Evolutionary conservation across 2,329 filamentous ascomycete genomes (phyloP), one percentile per base, ranked within the genome.

Genomic region (Sporothrix mexicana): DNA sequence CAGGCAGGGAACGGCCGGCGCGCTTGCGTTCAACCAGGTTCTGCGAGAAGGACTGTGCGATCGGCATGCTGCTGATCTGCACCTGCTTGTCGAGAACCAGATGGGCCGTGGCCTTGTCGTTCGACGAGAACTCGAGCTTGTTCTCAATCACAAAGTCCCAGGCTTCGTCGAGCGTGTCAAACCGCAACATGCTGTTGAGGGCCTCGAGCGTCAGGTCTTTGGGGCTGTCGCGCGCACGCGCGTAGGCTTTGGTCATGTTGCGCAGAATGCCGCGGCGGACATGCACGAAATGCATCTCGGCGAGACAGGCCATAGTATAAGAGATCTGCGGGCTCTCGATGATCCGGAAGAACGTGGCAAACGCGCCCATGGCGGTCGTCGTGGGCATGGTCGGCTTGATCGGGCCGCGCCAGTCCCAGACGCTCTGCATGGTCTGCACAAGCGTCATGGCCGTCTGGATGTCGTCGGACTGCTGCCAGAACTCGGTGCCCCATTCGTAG

Each of bases 301-400:
- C 89, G 74, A 92, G 87, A 76, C 90, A 92, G 15, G 89, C 90
- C 88, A 92, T 91, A 0, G 88, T 91, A 77, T 92, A 92, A 0
- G 90, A 91, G 2, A 91, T 86, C 17, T 83, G 80, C 0, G 83
- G 81, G 55, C 86, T 84, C 75, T 88, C 84, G 41, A 92, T 82
- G 66, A 92, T 89, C 30, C 85, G 83, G 77, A 92, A 91, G 78
- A 87, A 91, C 20, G 86, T 84, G 30, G 83, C 81, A 61, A 85
- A 87, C 6, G 84, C 83, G 23, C 84, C 84, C 55, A 86, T 82
- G 1, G 87, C 85, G 30, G 85, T 78, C 12, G 86, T 84, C 20
- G 86, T 80, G 1, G 84, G 83, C 0, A 85, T 83, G 0, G 80
- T 82, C 10, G 86, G 85, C 68, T 84, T 85, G 67, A 91, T 79